Evolutionary conservation across 2,329 filamentous ascomycete genomes (phyloP), one percentile per base, ranked within the genome.

Genomic region (Fonsecaea monophora): DNA sequence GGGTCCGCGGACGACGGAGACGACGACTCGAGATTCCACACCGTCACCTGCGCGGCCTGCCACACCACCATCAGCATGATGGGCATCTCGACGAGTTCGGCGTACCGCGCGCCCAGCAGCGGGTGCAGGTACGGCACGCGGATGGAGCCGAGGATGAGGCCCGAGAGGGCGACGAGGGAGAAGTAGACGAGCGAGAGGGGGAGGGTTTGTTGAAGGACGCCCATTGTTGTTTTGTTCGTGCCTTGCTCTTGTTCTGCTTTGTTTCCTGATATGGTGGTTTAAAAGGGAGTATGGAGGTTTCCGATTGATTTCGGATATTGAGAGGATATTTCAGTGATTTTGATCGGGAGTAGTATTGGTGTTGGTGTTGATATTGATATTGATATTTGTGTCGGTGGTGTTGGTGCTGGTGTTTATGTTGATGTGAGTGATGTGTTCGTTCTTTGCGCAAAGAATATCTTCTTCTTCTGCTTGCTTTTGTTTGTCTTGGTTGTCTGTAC

Each of bases 61-160:
- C 66, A 68, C 18, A 65, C 65, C 21, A 65, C 38, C 13, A 65
- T 37, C 18, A 68, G 15, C 62, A 68, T 63, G 42, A 68, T 48
- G 9, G 66, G 66, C 54, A 59, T 55, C 48, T 65, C 62, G 13
- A 68, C 37, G 12, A 68, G 48, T 18, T 65, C 62, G 30, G 63
- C 66, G 37, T 62, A 61, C 15, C 61, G 66, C 15, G 65, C 56
- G 15, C 61, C 65, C 1, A 68, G 34, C 3, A 53, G 32, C 4
- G 65, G 65, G 50, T 64, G 50, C n/a, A 65, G 58, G 25, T 64
- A 68, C 1, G 65, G 58, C 25, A 62, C 35, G 12, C 61, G 50
- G 9, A 53, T 37, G 4, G 61, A 64, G 15, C 50, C 61, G 53
- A 68, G 58, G 30, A 68, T 40, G 48, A 53, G 34, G 34, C 62